Conservation (phyloP, 805 yeast genomes). For the Saturnispora saitoi region DNA sequence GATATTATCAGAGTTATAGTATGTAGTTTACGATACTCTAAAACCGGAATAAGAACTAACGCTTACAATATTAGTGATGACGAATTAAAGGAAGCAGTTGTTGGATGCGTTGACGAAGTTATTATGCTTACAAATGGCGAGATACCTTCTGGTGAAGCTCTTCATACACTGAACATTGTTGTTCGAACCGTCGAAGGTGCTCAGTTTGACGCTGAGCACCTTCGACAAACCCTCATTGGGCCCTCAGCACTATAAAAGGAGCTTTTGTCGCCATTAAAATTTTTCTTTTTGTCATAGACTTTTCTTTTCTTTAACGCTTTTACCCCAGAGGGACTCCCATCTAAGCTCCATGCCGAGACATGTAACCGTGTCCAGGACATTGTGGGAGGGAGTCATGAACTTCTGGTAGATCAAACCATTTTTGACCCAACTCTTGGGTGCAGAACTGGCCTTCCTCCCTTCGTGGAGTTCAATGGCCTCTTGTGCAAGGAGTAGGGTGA, state of each 20-base stretch:
- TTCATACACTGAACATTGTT: background rate
- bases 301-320: conserved; percentile 7
- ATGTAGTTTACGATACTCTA: conserved; percentile 1
- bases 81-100: background rate
- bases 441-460: conserved; percentile 9
- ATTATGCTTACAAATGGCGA: background rate
- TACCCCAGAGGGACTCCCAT: conserved; percentile 4
- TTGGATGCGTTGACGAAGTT: background rate
- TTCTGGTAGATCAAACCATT: background rate
- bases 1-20: conserved; percentile 37
- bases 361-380: conserved; percentile 7
- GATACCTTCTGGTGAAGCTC: background rate
- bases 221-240: conserved; percentile 3
- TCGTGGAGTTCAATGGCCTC: conserved; percentile 10
- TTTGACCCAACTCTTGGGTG: conserved; percentile 9
- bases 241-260: background rate
- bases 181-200: background rate
- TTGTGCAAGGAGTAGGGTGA: conserved; percentile 10
- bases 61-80: background rate
- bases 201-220: conserved; percentile 1
- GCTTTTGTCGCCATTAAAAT: background rate
- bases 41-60: background rate
- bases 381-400: conserved; percentile 2
- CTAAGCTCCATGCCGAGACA: conserved; percentile 6
- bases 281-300: background rate